A percentile compares a stretch with the other conserved stretches of the same genome.
Evolutionary conservation across 2,329 filamentous ascomycete genomes (phyloP).

Genomic region (Incumbomyces lentus): DNA sequence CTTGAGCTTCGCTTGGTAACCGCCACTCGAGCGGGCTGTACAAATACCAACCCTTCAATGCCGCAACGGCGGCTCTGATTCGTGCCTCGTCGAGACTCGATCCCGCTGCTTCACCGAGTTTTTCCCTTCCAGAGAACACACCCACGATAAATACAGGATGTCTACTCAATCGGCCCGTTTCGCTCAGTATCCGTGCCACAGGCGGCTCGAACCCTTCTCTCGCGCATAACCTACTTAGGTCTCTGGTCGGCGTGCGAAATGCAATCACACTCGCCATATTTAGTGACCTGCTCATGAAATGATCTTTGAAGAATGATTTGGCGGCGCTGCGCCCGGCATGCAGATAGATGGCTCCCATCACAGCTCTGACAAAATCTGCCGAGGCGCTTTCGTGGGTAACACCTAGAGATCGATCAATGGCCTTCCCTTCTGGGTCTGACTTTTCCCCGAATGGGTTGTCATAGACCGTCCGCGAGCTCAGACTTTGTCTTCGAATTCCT

Average conservation of each 20-base stretch:
- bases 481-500: slow-evolving; percentile 50
- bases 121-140: slow-evolving; percentile 82
- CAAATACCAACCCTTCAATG: slow-evolving; percentile 90
- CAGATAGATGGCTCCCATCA: slow-evolving; percentile 75
- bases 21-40: slow-evolving; percentile 66
- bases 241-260: slow-evolving; percentile 73
- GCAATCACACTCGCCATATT: slow-evolving; percentile 69
- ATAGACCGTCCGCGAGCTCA: slow-evolving; percentile 67
- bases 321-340: slow-evolving; percentile 70
- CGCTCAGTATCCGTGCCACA: slow-evolving; percentile 74
- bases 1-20: slow-evolving; percentile 60
- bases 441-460: slow-evolving; percentile 76
- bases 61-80: slow-evolving; percentile 67
- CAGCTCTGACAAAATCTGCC: slow-evolving; percentile 68
- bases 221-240: slow-evolving; percentile 72
- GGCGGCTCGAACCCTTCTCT: slow-evolving; percentile 83
- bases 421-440: slow-evolving; percentile 17
- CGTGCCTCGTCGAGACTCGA: slow-evolving; percentile 67
- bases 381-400: slow-evolving; percentile 50
- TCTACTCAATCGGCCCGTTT: slow-evolving; percentile 76
- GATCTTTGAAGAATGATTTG: slow-evolving; percentile 70
- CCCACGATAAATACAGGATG: slow-evolving; percentile 89
- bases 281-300: slow-evolving; percentile 71
- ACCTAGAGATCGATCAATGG: slow-evolving; percentile 18
- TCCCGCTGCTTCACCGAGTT: slow-evolving; percentile 82